Evolutionary conservation across 2,329 filamentous ascomycete genomes (phyloP), one percentile per base, ranked within the genome.

Genomic region (Trichoderma koningii): DNA sequence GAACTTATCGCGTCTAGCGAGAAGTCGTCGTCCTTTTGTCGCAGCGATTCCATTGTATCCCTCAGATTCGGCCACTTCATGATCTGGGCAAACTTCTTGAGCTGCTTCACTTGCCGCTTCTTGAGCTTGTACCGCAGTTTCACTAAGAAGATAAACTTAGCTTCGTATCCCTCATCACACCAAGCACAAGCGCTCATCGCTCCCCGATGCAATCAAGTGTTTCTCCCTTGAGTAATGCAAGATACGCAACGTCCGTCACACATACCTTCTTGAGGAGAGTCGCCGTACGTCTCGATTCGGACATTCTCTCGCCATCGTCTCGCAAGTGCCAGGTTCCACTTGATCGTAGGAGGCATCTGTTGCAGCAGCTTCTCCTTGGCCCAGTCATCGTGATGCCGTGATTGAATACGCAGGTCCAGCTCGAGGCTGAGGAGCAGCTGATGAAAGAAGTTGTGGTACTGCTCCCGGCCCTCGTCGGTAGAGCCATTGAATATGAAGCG

Each of bases 31-130:
- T 89, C 86, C 66, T 82, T 81, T 66, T 88, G 82, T 67, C 83
- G 85, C 62, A 92, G 80, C 52, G 84, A 81, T 48, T 85, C 83
- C 51, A 90, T 80, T 7, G 89, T 87, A 66, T 86, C 85, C 21
- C 79, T 79, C 66, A 91, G 82, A 70, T 92, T 92, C 1, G 89
- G 89, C 90, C 90, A 93, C 75, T 91, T 92, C 80, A 93, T 87
- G 71, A 84, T 85, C 72, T 85, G 82, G 12, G 89, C 88, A 72
- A 93, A 92, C 42, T 83, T 83, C 69, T 85, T 84, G 50, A 93
- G 78, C 72, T 88, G 86, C 72, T 88, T 88, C 67, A 88, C 85
- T 74, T 92, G 90, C 23, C 85, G 82, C 71, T 84, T 84, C 76
- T 89, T 89, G 62, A 86, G 81, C 72, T 83, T 86, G 68, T 88